These are phyloP conservation scores for Ascoidea tarda DNA, from an alignment of 805 yeast species.

Conservation along the genomic window DNA sequence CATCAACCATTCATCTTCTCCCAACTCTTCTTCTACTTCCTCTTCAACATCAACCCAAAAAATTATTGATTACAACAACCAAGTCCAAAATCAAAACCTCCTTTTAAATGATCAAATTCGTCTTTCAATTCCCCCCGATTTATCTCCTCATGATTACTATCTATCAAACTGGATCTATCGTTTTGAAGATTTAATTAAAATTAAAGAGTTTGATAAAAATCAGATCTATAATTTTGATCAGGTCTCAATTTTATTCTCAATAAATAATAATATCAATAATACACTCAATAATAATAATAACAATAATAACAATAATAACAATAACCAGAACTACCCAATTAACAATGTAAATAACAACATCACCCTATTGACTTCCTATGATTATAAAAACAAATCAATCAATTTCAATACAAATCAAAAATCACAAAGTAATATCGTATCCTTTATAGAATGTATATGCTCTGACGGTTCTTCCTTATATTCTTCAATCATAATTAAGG, in stretches of 20 bases:
- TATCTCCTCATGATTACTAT: background rate
- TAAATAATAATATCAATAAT: no score
- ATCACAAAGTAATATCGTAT: background rate
- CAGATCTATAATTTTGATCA: background rate
- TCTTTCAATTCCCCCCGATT: no score
- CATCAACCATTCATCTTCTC: background rate
- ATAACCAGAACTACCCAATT: background rate
- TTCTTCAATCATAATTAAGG: background rate
- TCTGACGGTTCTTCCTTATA: background rate
- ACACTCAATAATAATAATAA: background rate
- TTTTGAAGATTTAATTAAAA: background rate
- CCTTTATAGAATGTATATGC: background rate
- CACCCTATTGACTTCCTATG: background rate
- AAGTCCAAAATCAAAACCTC: background rate
- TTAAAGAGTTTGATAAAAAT: background rate
- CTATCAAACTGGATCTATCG: background rate
- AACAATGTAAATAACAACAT: no score
- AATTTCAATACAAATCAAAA: background rate
- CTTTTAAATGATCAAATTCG: background rate
- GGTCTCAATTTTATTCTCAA: background rate
- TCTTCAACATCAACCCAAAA: background rate
- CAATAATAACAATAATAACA: no score
- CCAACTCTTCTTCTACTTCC: background rate
- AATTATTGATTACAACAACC: background rate
- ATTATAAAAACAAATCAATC: no score